Evolutionary conservation across 179 eudicot genomes (phyloP).

Genomic region (Monotropa hypopitys): DNA sequence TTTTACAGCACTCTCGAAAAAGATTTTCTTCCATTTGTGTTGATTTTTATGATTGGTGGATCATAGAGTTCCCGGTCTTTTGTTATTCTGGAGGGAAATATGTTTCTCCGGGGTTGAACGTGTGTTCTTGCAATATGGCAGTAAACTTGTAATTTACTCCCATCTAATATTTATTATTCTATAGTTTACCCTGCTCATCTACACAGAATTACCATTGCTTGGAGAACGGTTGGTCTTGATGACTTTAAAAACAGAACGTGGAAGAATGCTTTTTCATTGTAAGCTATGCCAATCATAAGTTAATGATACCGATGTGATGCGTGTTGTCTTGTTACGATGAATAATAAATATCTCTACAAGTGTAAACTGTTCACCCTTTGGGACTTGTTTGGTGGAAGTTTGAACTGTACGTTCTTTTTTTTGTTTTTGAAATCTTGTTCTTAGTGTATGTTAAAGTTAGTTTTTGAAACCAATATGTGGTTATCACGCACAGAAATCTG

Average conservation of each 20-base stretch:
- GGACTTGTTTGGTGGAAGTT: not conserved
- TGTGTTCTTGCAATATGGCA: not conserved
- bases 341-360: not conserved
- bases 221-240: not conserved
- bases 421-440: not conserved
- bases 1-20: not conserved
- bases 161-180: not conserved
- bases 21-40: not conserved
- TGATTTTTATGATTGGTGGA: not conserved
- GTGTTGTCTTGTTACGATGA: not conserved
- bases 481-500: not conserved
- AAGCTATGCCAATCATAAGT: not conserved
- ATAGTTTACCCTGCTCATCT: not conserved
- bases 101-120: not conserved
- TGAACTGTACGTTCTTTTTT: not conserved
- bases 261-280: not conserved
- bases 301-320: not conserved
- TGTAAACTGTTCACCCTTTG: not conserved
- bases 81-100: not conserved
- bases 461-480: not conserved
- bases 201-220: not conserved
- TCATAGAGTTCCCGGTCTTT: not conserved
- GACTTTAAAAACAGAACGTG: not conserved
- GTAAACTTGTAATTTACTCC: not conserved
- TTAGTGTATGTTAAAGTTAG: not conserved